Conservation (phyloP, 148 eudicot genomes). For the Rhododendron simsii region DNA sequence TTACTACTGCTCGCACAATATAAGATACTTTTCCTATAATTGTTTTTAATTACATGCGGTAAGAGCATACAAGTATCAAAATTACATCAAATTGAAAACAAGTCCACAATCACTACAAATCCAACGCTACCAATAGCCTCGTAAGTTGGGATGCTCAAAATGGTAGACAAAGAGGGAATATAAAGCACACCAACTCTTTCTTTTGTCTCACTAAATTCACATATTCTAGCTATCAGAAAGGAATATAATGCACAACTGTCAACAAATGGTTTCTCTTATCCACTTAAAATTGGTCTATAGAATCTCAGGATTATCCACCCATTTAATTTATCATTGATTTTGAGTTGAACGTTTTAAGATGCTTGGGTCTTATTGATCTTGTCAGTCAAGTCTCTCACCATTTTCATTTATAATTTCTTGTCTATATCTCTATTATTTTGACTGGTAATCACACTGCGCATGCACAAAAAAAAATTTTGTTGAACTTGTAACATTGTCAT, state of each 20-base stretch:
- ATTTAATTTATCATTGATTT: neutral
- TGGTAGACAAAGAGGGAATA: neutral
- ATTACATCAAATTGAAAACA: neutral
- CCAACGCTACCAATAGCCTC: too few relatives aligned
- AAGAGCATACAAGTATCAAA: too few relatives aligned
- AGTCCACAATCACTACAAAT: neutral
- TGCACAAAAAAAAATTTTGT: too few relatives aligned
- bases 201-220: neutral
- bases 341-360: neutral
- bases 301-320: neutral
- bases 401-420: neutral
- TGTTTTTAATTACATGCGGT: too few relatives aligned
- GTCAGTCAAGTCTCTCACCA: neutral
- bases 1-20: neutral
- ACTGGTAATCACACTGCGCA: too few relatives aligned
- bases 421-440: too few relatives aligned
- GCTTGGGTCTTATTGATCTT: neutral
- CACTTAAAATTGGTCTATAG: neutral
- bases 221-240: neutral
- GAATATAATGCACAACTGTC: neutral
- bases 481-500: neutral
- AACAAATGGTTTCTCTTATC: neutral
- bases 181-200: slow-evolving; percentile 13
- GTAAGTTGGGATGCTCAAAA: neutral
- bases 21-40: neutral